Conservation (phyloP, 306 rosid species). For the Quercus robur region DNA sequence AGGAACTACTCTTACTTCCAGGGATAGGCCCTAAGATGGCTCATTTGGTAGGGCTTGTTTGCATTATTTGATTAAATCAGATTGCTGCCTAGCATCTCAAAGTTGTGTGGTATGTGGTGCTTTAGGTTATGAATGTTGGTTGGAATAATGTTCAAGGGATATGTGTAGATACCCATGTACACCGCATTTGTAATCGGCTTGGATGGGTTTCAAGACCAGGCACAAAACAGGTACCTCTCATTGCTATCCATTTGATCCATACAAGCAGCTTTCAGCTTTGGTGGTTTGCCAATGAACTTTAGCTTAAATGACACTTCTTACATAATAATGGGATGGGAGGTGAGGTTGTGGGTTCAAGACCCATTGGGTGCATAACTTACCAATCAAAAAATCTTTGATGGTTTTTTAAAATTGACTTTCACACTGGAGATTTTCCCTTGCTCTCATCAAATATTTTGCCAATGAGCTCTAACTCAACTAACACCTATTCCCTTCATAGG, state of each 20-base stretch:
- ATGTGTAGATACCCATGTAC: slow-evolving; percentile 96
- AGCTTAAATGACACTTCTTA: neutral
- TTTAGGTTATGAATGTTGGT: slow-evolving; percentile 85
- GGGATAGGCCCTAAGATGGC: slow-evolving; percentile 99
- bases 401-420: neutral
- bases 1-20: slow-evolving; percentile 83
- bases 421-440: neutral
- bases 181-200: slow-evolving; percentile 89
- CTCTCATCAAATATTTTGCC: neutral
- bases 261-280: slow-evolving; percentile 4
- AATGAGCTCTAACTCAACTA: neutral
- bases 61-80: slow-evolving; percentile 14
- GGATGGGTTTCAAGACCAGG: slow-evolving; percentile 78
- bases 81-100: slow-evolving; percentile 15
- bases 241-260: slow-evolving; percentile 13
- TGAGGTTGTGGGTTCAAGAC: too few relatives aligned
- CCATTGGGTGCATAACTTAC: too few relatives aligned
- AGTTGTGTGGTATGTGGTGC: slow-evolving; percentile 17
- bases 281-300: neutral
- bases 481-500: neutral
- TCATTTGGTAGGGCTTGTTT: slow-evolving; percentile 60
- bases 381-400: too few relatives aligned
- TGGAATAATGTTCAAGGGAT: slow-evolving; percentile 95
- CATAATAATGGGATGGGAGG: too few relatives aligned
- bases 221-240: slow-evolving; percentile 62